phyloP scores from a whole-genome alignment of 257 asterid species.

The Nicotiana tomentosiformis region DNA sequence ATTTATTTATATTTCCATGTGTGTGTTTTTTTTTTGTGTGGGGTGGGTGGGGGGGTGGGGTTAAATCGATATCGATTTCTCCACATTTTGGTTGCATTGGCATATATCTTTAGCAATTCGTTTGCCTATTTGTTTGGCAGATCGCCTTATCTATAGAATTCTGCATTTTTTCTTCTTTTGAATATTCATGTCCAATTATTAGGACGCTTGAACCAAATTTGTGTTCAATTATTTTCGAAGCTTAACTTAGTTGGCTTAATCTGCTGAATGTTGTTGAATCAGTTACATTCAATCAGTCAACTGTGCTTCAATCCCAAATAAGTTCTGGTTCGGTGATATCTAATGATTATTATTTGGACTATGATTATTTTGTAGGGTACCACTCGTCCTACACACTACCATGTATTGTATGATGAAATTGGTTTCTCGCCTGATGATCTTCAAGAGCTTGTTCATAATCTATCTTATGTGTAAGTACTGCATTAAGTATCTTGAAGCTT shows the following conservation, averaged over 20 bases:
- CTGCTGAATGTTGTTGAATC: not conserved
- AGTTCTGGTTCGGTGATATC: not conserved
- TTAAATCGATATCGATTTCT: too few species aligned
- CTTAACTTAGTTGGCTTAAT: accelerated
- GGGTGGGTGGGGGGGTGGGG: too few species aligned
- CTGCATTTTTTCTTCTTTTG: not conserved
- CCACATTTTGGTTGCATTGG: not conserved
- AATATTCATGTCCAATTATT: not conserved
- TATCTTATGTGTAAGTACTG: slow-evolving; percentile 78
- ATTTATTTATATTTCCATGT: too few species aligned
- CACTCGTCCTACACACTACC: slow-evolving; percentile 87
- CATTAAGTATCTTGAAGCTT: not conserved
- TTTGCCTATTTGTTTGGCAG: not conserved
- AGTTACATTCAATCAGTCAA: not conserved
- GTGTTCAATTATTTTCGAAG: not conserved
- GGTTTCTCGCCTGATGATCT: slow-evolving; percentile 82
- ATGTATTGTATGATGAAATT: slow-evolving; percentile 63
- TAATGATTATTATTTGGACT: not conserved
- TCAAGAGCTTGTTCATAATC: slow-evolving; percentile 83
- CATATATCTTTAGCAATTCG: not conserved
- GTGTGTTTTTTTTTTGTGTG: too few species aligned
- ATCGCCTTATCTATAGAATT: too few species aligned
- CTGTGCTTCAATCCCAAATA: not conserved
- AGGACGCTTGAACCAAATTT: too few species aligned
- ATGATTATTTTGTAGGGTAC: slow-evolving; percentile 50